Base-by-base conservation (phyloP, 1,284 basidiomycete species). In the Cryptococcus hybrid region DNA sequence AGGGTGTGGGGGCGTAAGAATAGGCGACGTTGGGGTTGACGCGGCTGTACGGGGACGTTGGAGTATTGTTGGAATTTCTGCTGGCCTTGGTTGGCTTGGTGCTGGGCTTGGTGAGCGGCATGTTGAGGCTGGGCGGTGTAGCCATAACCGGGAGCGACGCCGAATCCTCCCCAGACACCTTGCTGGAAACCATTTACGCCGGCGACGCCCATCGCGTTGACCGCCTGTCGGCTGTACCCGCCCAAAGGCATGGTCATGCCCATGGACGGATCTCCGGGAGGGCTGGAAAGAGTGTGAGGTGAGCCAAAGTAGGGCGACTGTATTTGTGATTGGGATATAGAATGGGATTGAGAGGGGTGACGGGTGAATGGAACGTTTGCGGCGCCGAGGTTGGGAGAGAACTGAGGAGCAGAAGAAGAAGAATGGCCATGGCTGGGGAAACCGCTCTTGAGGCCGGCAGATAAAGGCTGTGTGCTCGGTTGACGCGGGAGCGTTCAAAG, bases 101-200 rank as follows among this genome's bases (percentile, higher is more conserved):
- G 48, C n/a, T 47, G 45, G 24, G 43, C 24, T 40, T 50, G 40
- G 53, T 62, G 54, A 42, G 49, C 48, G 34, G 56, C 55, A 52
- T 71, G 73, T 6, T 61, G 0, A 66, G 58, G 0, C 59, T 56
- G 9, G 68, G 57, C 63, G 66, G 61, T 11, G 67, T 63, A 35
- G 66, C 70, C 42, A 74, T 74, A 13, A 67, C 63, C 6, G 66
- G 58, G 18, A 18, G 18, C 18, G 18, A 18, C 18, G 18, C 18
- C 30, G 34, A 47, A 47, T 6, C 46, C 46, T 6, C 46, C 46
- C 73, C 73, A 75, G 4, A 74, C 59, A 7, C 65, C 68, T 48
- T 71, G 69, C 54, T 69, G 67, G 57, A 56, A 55, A 24, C 59
- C 59, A 36, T 55, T 58, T 13, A 54, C 51, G 35, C 36, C 37